These are phyloP conservation scores for Candida tallmaniae DNA, from an alignment of 805 yeast species.

Conservation along the genomic window DNA sequence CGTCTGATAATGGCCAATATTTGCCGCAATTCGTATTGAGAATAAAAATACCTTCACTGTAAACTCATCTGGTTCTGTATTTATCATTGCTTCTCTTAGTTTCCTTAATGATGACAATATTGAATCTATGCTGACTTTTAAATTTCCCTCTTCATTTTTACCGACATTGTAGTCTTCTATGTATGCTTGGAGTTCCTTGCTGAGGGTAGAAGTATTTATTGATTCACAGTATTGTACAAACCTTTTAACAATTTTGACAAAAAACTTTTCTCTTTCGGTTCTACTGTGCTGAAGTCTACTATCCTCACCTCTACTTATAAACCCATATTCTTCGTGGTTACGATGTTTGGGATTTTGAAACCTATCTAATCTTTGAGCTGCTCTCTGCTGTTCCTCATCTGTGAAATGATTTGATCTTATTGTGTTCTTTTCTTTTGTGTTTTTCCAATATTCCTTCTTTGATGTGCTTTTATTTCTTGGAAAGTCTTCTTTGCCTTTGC, in stretches of 20 bases:
- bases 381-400: conserved; percentile 5
- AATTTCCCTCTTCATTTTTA: neutral
- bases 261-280: conserved; percentile 37
- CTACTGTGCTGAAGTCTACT: conserved; percentile 42
- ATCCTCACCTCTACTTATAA: conserved; percentile 60
- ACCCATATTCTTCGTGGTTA: conserved; percentile 37
- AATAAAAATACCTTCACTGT: conserved; percentile 43
- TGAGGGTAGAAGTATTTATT: conserved; percentile 5
- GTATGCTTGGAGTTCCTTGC: conserved; percentile 3
- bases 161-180: neutral
- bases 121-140: conserved; percentile 16
- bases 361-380: conserved; percentile 7
- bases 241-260: conserved; percentile 30
- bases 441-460: conserved; percentile 1
- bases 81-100: conserved; percentile 51
- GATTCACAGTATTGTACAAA: conserved; percentile 25
- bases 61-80: conserved; percentile 32
- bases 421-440: no score
- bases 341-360: conserved; percentile 4
- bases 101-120: conserved; percentile 38
- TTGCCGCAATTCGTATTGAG: conserved; percentile 43
- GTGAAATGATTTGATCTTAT: no score
- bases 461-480: neutral
- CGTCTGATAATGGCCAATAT: conserved; percentile 47
- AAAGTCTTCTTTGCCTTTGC: neutral